phyloP scores from a whole-genome alignment of 2,329 filamentous ascomycete species.

The Hypoxylon sp. region DNA sequence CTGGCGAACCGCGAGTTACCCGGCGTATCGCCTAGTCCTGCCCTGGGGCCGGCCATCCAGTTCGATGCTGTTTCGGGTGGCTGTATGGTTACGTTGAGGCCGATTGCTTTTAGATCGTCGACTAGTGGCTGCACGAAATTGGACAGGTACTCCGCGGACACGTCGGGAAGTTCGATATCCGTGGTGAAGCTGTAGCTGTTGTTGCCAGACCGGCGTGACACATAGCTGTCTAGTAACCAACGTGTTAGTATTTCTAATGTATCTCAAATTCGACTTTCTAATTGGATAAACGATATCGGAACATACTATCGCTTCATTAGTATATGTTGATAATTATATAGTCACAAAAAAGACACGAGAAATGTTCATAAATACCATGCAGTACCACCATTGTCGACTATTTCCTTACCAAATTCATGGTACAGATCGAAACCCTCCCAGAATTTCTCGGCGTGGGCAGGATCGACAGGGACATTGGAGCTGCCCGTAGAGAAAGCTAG shows the following conservation, averaged over 20 bases:
- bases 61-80: constrained; percentile 50
- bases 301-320: constrained; percentile 36
- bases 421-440: constrained; percentile 56
- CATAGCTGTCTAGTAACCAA: constrained; percentile 52
- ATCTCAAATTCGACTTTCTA: neutral
- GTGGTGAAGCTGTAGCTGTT: constrained; percentile 53
- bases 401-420: constrained; percentile 54
- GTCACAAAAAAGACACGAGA: too few relatives aligned
- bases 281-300: neutral
- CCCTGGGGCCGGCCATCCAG: constrained; percentile 49
- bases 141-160: constrained; percentile 46
- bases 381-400: constrained; percentile 56
- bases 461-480: constrained; percentile 20
- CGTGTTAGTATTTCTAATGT: constrained; percentile 11
- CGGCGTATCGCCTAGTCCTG: constrained; percentile 50
- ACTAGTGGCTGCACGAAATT: constrained; percentile 55
- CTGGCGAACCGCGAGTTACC: constrained; percentile 54
- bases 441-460: constrained; percentile 43
- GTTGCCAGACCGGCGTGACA: constrained; percentile 47
- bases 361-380: constrained; percentile 46
- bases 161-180: constrained; percentile 55
- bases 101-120: constrained; percentile 53
- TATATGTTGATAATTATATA: constrained; percentile 4
- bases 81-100: constrained; percentile 50
- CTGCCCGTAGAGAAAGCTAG: constrained; percentile 43